Evolutionary conservation across 2,329 filamentous ascomycete species (phyloP).

Genomic region (Dactylellina drechsleri): DNA sequence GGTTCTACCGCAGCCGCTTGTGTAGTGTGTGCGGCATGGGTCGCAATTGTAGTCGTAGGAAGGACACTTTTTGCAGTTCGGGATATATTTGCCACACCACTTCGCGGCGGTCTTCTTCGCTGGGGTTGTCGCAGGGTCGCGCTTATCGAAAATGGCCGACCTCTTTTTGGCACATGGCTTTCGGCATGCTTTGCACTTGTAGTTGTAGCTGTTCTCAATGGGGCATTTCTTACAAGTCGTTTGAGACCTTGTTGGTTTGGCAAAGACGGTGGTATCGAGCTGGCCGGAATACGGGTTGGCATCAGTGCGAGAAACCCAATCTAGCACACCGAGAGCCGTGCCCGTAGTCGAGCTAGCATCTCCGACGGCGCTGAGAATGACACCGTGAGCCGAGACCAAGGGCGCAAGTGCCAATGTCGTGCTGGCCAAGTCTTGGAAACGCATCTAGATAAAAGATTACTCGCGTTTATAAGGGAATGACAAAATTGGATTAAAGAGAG

Average conservation of each 20-base stretch:
- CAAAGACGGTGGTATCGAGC: constrained; percentile 21
- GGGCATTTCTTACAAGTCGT: constrained; percentile 25
- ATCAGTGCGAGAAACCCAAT: constrained; percentile 5
- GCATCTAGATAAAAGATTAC: not conserved
- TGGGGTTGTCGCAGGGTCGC: not conserved
- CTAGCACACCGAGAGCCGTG: constrained; percentile 26
- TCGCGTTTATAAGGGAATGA: too few species aligned
- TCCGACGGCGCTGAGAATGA: constrained; percentile 27
- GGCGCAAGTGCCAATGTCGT: not conserved
- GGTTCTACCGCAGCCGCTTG: constrained; percentile 22
- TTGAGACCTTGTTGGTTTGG: constrained; percentile 17
- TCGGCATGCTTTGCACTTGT: constrained; percentile 6
- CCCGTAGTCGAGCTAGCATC: constrained; percentile 20
- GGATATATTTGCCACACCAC: constrained; percentile 1
- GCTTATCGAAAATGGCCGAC: not conserved
- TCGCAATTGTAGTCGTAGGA: constrained; percentile 22
- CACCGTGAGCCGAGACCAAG: constrained; percentile 5
- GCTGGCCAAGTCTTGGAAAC: not conserved
- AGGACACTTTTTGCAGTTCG: constrained; percentile 28
- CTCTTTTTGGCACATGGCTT: constrained; percentile 12
- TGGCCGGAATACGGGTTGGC: constrained; percentile 5
- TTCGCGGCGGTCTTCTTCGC: constrained; percentile 2
- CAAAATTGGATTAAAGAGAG: too few species aligned
- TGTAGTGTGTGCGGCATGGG: constrained; percentile 4
- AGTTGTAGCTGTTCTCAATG: not conserved